A percentile compares a stretch with the other conserved stretches of the same genome.
Evolutionary conservation across 345 rosid species (phyloP).

Genomic region (Angophora floribunda): DNA sequence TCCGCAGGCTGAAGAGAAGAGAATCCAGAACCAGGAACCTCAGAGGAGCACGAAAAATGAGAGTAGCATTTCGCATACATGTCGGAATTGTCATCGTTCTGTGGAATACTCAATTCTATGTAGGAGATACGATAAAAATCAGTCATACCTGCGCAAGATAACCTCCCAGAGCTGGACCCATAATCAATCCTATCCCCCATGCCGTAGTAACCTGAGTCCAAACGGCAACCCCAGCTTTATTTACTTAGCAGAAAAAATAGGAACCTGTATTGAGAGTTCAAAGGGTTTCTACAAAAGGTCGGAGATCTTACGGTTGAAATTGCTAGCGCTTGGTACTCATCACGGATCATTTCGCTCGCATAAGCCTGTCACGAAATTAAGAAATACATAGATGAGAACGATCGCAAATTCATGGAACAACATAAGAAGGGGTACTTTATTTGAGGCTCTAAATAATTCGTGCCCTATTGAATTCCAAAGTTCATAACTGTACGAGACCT

Average conservation of each 20-base stretch:
- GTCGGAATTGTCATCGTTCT: neutral
- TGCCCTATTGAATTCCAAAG: neutral
- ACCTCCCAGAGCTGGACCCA: constrained; percentile 97
- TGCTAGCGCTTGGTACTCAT: constrained; percentile 75
- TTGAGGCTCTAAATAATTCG: neutral
- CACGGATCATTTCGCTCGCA: constrained; percentile 61
- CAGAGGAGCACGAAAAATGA: neutral
- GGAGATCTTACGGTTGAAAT: constrained; percentile 58
- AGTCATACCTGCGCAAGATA: constrained; percentile 76
- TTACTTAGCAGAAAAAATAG: neutral
- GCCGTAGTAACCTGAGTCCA: constrained; percentile 73
- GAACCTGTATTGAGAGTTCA: neutral
- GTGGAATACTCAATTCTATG: neutral
- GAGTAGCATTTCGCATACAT: neutral
- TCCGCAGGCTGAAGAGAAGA: constrained; percentile 56
- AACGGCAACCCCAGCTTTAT: neutral
- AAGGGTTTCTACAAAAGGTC: neutral
- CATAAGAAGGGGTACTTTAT: neutral
- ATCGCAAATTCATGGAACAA: neutral
- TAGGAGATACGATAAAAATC: neutral
- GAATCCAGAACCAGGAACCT: neutral
- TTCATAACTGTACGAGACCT: neutral
- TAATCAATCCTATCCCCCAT: constrained; percentile 93
- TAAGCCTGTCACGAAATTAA: constrained; percentile 47
- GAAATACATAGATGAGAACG: neutral